Evolutionary conservation across 2,329 filamentous ascomycete species (phyloP).

Genomic region (Paecilomyces sp.): DNA sequence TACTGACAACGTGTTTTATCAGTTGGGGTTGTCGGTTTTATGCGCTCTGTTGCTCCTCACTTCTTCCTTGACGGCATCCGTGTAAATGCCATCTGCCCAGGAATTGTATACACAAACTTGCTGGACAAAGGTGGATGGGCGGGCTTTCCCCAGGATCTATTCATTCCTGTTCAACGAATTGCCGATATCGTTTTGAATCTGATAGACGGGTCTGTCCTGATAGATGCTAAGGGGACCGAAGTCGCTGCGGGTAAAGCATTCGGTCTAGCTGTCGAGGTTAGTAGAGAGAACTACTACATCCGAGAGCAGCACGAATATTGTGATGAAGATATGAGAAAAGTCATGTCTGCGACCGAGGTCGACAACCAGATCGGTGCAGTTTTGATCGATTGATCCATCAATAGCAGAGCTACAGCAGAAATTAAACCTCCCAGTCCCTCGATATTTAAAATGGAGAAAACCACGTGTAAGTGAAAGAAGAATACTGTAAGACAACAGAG

Average conservation of each 20-base stretch:
- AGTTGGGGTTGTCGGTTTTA: constrained; percentile 32
- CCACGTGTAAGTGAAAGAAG: neutral
- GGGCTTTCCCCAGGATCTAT: constrained; percentile 18
- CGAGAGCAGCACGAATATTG: constrained; percentile 14
- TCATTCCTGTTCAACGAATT: constrained; percentile 6
- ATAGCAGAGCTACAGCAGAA: neutral
- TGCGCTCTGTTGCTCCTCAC: constrained; percentile 27
- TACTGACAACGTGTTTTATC: neutral
- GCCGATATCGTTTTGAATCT: constrained; percentile 1
- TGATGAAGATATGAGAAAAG: constrained; percentile 18
- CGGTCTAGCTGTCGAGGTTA: constrained; percentile 18
- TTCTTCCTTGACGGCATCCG: constrained; percentile 29
- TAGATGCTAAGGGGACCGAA: constrained; percentile 7
- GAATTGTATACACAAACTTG: constrained; percentile 29
- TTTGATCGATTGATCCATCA: constrained; percentile 4
- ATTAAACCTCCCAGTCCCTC: neutral
- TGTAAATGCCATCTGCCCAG: constrained; percentile 24
- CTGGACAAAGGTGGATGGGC: constrained; percentile 24
- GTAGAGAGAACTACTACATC: constrained; percentile 13
- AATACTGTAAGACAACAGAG: neutral
- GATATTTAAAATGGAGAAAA: neutral
- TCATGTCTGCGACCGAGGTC: constrained; percentile 21
- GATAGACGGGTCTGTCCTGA: constrained; percentile 4
- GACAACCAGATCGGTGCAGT: constrained; percentile 20
- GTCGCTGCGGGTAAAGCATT: constrained; percentile 12